Evolutionary conservation across 1,284 basidiomycete species (phyloP).

Genomic region (Schizophyllum amplum): DNA sequence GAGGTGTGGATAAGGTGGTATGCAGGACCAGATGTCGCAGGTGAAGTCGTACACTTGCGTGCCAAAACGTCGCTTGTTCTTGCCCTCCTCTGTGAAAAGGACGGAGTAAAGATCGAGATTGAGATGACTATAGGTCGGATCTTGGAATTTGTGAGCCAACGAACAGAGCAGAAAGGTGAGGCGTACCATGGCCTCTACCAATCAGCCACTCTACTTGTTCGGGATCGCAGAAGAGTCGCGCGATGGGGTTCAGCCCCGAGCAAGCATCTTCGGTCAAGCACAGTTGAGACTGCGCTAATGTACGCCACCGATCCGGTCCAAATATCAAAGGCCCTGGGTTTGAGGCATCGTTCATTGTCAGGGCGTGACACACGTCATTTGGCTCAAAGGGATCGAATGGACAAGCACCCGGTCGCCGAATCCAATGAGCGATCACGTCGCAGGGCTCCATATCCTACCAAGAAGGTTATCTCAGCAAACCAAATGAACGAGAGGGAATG

Average conservation of each 20-base stretch:
- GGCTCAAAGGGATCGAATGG: neutral
- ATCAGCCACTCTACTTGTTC: neutral
- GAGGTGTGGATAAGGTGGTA: neutral
- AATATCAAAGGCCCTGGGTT: neutral
- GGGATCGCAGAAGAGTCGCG: neutral
- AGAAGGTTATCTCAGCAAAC: no score
- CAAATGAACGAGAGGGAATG: no score
- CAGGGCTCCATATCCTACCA: neutral
- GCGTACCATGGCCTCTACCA: neutral
- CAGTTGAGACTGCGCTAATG: neutral
- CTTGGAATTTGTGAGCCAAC: no score
- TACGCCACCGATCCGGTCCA: neutral
- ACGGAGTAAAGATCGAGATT: neutral
- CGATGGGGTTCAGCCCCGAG: neutral
- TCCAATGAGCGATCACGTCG: neutral
- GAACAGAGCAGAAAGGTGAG: no score
- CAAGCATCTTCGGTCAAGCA: neutral
- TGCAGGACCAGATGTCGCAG: neutral
- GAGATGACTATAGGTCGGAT: no score
- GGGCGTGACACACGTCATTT: neutral
- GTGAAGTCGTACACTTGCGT: neutral
- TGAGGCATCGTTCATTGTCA: neutral
- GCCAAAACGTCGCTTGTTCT: neutral
- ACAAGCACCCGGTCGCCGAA: neutral
- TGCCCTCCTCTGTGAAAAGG: neutral